Evolutionary conservation across 1,284 basidiomycete species (phyloP).

Genomic region (Cutaneotrichosporon sp.): DNA sequence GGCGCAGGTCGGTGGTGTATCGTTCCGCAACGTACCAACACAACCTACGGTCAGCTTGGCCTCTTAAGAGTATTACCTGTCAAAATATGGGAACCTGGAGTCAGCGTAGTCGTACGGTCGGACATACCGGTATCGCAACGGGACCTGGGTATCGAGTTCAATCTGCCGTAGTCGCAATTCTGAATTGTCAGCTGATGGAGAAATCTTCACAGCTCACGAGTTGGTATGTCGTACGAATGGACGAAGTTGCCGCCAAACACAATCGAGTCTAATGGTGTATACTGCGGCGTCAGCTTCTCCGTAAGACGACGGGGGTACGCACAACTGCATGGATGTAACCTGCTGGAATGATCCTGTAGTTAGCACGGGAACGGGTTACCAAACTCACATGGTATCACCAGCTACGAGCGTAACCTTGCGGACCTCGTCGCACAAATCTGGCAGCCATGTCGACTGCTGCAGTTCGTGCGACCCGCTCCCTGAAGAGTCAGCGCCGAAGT

Average conservation of each 20-base stretch:
- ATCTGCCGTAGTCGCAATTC: conserved; percentile 84
- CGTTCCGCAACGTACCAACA: conserved; percentile 86
- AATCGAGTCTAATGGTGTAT: conserved; percentile 84
- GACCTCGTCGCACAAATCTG: conserved; percentile 73
- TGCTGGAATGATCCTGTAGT: conserved; percentile 72
- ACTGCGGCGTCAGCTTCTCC: conserved; percentile 52
- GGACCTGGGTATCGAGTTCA: conserved; percentile 86
- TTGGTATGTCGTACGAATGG: conserved; percentile 58
- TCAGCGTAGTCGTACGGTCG: conserved; percentile 59
- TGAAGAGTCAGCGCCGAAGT: conserved; percentile 13
- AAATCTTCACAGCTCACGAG: not conserved
- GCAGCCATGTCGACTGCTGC: conserved; percentile 84
- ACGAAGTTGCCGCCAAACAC: conserved; percentile 97
- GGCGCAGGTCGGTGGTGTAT: conserved; percentile 65
- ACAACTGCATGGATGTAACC: conserved; percentile 98
- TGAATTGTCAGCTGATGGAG: conserved; percentile 37
- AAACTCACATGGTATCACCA: conserved; percentile 79
- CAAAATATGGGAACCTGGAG: conserved; percentile 67
- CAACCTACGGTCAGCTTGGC: conserved; percentile 53
- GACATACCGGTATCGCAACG: conserved; percentile 87
- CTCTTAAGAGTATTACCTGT: conserved; percentile 55
- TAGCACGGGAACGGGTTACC: not conserved
- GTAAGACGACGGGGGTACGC: conserved; percentile 34
- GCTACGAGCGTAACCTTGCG: conserved; percentile 70
- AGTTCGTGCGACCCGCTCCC: conserved; percentile 71